Evolutionary conservation across 2,329 filamentous ascomycete genomes (phyloP).

Genomic region (Chrysoporthe puriensis): DNA sequence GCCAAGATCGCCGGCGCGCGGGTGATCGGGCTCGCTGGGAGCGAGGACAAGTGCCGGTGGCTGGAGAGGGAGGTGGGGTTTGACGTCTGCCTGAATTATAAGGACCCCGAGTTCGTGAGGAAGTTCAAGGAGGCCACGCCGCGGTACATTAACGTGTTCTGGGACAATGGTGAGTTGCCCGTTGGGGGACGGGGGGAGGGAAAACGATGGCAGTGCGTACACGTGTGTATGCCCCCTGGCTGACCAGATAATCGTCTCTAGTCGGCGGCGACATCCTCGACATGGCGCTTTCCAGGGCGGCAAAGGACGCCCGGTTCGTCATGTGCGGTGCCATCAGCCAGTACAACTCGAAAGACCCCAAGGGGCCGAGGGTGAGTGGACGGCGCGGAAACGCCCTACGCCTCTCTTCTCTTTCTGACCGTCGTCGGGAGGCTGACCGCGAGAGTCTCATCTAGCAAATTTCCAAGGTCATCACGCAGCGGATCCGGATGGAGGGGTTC

Average conservation of each 20-base stretch:
- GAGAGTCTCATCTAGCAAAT: slow-evolving; percentile 22
- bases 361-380: slow-evolving; percentile 21
- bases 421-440: background rate
- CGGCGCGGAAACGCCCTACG: background rate
- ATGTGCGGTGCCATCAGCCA: slow-evolving; percentile 60
- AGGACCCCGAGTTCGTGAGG: slow-evolving; percentile 61
- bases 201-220: background rate
- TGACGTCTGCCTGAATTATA: slow-evolving; percentile 71
- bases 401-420: background rate
- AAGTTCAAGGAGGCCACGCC: slow-evolving; percentile 66
- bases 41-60: slow-evolving; percentile 63
- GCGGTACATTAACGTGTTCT: slow-evolving; percentile 69
- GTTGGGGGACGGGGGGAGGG: background rate
- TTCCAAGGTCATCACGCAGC: slow-evolving; percentile 27
- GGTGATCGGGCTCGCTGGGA: slow-evolving; percentile 60
- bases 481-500: slow-evolving; percentile 65
- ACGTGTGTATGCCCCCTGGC: background rate
- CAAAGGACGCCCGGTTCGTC: slow-evolving; percentile 65
- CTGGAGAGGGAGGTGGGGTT: slow-evolving; percentile 64
- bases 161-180: slow-evolving; percentile 58
- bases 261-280: slow-evolving; percentile 74
- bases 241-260: slow-evolving; percentile 17
- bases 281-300: slow-evolving; percentile 64
- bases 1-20: slow-evolving; percentile 63
- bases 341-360: slow-evolving; percentile 27